Percentiles rank a stretch among this genome's conserved stretches.
Conservation (phyloP, 208 protist species). For the Wallacemonas sp. region DNA sequence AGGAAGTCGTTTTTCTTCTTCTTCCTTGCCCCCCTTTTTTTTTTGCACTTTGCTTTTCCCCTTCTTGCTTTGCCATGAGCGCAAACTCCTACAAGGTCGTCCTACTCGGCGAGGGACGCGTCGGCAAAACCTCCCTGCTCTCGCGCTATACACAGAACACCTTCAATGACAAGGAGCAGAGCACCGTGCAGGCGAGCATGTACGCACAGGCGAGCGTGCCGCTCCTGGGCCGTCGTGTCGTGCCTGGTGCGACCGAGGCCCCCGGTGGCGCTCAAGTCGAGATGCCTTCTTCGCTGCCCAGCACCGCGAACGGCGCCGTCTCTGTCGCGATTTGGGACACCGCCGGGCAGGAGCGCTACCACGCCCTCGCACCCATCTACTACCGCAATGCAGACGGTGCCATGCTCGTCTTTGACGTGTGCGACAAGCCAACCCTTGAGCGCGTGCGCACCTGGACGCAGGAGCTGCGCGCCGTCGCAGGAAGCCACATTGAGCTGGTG, state of each 20-base stretch:
- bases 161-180: conserved; percentile 63
- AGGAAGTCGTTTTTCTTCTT: conserved; percentile 3
- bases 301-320: conserved; percentile 29
- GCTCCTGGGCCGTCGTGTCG: conserved; percentile 32
- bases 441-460: conserved; percentile 96
- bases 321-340: conserved; percentile 75
- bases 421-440: conserved; percentile 91
- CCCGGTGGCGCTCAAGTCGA: conserved; percentile 12
- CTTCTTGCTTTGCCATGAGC: conserved; percentile 24
- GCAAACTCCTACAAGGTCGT: conserved; percentile 65
- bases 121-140: conserved; percentile 87
- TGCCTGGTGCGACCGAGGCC: conserved; percentile 6
- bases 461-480: conserved; percentile 92
- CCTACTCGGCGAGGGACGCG: conserved; percentile 79
- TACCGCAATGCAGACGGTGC: conserved; percentile 86
- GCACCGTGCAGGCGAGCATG: conserved; percentile 74
- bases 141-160: conserved; percentile 69
- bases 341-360: conserved; percentile 82
- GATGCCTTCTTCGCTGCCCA: conserved; percentile 5
- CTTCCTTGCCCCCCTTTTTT: conserved; percentile 16
- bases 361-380: conserved; percentile 86
- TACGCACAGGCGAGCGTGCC: conserved; percentile 59
- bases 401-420: conserved; percentile 96
- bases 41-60: background rate
- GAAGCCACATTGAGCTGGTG: conserved; percentile 87